Evolutionary conservation across 2,329 filamentous ascomycete genomes (phyloP).

Genomic region (Ophiostoma ulmi): DNA sequence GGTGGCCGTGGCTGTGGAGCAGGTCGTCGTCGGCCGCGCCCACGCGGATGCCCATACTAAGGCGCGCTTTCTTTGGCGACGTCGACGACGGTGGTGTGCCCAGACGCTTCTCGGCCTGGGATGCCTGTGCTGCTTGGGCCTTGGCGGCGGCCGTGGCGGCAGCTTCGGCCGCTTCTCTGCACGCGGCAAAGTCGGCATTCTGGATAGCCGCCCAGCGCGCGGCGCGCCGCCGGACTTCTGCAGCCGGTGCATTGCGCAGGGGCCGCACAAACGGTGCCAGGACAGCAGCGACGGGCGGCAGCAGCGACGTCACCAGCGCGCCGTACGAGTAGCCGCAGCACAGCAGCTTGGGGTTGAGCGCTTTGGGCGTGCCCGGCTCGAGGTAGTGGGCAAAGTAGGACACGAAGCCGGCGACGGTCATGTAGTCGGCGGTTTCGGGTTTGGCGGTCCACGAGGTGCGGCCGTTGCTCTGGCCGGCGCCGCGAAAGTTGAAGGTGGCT

Average conservation of each 20-base stretch:
- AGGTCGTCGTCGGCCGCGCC: slow-evolving; percentile 45
- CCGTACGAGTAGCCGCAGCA: slow-evolving; percentile 84
- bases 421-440: slow-evolving; percentile 76
- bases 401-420: slow-evolving; percentile 74
- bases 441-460: slow-evolving; percentile 82
- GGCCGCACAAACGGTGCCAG: slow-evolving; percentile 54
- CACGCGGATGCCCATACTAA: slow-evolving; percentile 37
- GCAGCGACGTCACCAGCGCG: slow-evolving; percentile 68
- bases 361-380: slow-evolving; percentile 29
- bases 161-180: slow-evolving; percentile 31
- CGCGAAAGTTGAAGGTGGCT: slow-evolving; percentile 90
- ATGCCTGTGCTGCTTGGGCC: slow-evolving; percentile 22
- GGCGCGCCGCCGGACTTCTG: slow-evolving; percentile 67
- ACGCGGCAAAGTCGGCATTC: slow-evolving; percentile 42
- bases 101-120: background rate
- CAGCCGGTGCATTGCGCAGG: slow-evolving; percentile 50
- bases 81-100: slow-evolving; percentile 23
- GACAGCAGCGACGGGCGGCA: slow-evolving; percentile 60
- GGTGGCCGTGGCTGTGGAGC: slow-evolving; percentile 22
- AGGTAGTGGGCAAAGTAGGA: slow-evolving; percentile 65
- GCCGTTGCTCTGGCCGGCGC: slow-evolving; percentile 41
- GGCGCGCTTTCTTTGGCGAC: slow-evolving; percentile 28
- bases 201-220: slow-evolving; percentile 61
- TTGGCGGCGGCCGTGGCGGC: slow-evolving; percentile 24
- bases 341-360: slow-evolving; percentile 39